phyloP scores from a whole-genome alignment of 768 basidiomycete genomes.

The Hypholoma sublateritium region DNA sequence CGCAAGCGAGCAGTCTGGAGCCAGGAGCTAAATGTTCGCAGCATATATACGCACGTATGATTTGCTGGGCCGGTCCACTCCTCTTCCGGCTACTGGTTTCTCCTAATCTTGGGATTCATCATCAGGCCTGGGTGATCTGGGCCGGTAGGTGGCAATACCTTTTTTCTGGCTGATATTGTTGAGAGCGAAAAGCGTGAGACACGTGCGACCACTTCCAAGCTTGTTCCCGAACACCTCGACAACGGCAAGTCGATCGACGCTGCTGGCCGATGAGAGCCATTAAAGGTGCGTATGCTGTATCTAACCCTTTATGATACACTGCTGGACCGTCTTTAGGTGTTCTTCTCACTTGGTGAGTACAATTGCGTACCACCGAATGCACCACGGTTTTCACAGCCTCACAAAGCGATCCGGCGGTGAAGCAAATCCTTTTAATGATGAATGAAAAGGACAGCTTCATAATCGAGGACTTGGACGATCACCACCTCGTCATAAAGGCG shows the following conservation, averaged over 20 bases:
- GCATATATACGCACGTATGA: conserved; percentile 5
- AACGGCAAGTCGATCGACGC: background rate
- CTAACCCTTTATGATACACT: background rate
- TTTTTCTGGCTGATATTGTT: background rate
- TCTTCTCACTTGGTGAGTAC: conserved; percentile 69
- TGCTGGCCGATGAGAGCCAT: conserved; percentile 55
- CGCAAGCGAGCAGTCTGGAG: conserved; percentile 17
- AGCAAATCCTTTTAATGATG: conserved; percentile 81
- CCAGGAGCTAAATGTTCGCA: background rate
- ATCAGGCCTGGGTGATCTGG: background rate
- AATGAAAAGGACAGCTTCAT: conserved; percentile 81
- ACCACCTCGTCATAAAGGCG: conserved; percentile 79
- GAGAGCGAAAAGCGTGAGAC: conserved; percentile 11
- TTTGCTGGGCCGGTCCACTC: conserved; percentile 3
- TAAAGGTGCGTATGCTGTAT: conserved; percentile 43
- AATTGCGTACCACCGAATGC: background rate
- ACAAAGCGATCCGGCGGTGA: conserved; percentile 81
- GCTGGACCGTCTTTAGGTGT: conserved; percentile 42
- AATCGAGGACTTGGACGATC: conserved; percentile 85
- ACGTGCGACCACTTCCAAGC: background rate
- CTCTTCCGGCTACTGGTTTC: background rate
- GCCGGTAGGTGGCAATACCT: background rate
- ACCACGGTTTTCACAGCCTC: background rate
- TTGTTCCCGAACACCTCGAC: conserved; percentile 15
- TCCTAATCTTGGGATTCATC: background rate